phyloP scores from a whole-genome alignment of 495 filamentous ascomycete genomes.

The Aspergillus diversus region DNA sequence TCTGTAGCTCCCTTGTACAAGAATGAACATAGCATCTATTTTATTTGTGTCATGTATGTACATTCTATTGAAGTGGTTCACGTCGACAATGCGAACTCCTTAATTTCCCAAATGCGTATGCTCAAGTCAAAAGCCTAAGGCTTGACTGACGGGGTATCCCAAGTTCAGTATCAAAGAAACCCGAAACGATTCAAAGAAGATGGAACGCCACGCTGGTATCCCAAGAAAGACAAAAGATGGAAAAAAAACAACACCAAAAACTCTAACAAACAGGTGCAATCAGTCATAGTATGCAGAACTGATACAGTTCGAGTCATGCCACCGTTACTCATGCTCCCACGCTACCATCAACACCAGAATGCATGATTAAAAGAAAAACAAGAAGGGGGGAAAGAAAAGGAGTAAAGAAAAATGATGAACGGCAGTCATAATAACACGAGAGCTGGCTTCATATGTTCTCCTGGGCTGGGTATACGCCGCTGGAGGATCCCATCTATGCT shows the following conservation, averaged over 20 bases:
- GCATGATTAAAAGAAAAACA: neutral
- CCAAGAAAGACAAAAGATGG: neutral
- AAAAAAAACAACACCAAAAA: conserved; percentile 11
- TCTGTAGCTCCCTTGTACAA: no score
- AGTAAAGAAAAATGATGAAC: neutral
- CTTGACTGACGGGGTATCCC: conserved; percentile 35
- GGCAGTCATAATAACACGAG: neutral
- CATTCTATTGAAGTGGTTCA: neutral
- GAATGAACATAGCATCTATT: no score
- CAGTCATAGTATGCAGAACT: neutral
- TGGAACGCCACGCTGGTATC: conserved; percentile 10
- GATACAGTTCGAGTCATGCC: neutral
- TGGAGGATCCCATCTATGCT: neutral
- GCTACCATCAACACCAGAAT: conserved; percentile 15
- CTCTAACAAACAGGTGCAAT: conserved; percentile 3
- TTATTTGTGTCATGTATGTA: no score
- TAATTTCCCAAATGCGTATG: conserved; percentile 4
- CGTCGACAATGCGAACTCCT: neutral
- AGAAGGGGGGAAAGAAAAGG: neutral
- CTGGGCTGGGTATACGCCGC: neutral
- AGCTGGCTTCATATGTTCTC: neutral
- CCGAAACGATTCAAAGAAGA: conserved; percentile 11
- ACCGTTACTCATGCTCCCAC: neutral
- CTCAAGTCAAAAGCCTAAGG: conserved; percentile 28
- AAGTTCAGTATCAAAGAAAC: neutral